phyloP scores from a whole-genome alignment of 345 rosid genomes.

The Gossypium rotundifolium region DNA sequence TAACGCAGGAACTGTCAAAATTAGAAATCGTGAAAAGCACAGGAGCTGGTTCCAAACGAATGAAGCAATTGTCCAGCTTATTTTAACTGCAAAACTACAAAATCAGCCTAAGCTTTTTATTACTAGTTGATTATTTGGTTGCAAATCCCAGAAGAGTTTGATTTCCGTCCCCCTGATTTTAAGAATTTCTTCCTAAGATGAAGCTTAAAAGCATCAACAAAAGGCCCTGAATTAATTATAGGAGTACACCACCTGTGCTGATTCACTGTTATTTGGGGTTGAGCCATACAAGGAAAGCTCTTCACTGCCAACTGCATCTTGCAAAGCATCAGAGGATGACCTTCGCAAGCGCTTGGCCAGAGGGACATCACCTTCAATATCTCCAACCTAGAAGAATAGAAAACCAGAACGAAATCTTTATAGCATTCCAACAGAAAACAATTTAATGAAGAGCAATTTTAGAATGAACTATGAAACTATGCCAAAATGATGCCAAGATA shows the following conservation, averaged over 20 bases:
- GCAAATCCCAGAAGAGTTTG: neutral
- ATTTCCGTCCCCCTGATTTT: neutral
- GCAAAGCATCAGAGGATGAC: constrained; percentile 79
- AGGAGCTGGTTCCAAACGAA: neutral
- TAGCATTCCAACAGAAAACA: neutral
- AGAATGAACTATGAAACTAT: neutral
- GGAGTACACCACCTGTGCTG: constrained; percentile 59
- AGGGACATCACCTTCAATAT: constrained; percentile 79
- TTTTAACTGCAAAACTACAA: neutral
- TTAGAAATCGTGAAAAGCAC: neutral
- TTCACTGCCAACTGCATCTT: constrained; percentile 81
- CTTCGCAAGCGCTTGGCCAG: constrained; percentile 67
- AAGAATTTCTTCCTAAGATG: neutral
- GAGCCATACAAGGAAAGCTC: constrained; percentile 90
- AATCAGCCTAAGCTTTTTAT: neutral
- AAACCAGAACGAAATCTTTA: neutral
- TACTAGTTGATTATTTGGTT: neutral
- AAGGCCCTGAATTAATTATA: neutral
- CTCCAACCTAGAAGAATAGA: constrained; percentile 60
- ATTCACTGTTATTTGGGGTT: constrained; percentile 67
- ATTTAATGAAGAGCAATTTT: neutral
- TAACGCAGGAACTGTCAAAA: neutral
- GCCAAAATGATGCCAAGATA: neutral
- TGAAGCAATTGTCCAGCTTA: neutral
- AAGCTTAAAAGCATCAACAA: constrained; percentile 1